Percentiles rank a stretch among this genome's conserved stretches.
phyloP scores from a whole-genome alignment of 305 asterid species.

The Vinca major region DNA sequence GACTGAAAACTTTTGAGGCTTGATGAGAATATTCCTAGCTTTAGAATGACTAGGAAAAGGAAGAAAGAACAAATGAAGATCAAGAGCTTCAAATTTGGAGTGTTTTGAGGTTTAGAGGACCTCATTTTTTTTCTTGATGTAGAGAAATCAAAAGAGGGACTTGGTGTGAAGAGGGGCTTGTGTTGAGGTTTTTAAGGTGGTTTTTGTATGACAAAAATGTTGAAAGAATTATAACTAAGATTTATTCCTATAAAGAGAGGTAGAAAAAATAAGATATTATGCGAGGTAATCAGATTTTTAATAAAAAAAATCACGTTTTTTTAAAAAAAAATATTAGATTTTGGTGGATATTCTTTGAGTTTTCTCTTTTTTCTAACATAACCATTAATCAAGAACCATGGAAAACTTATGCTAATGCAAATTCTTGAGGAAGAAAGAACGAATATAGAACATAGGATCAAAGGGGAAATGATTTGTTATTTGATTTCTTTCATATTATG shows the following conservation, averaged over 20 bases:
- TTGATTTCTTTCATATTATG: too few relatives aligned
- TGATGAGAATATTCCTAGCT: constrained; percentile 18
- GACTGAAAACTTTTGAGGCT: constrained; percentile 20
- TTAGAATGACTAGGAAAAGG: constrained; percentile 17
- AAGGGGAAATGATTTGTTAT: too few relatives aligned
- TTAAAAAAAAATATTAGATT: too few relatives aligned
- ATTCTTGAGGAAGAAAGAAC: too few relatives aligned
- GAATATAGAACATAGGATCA: too few relatives aligned
- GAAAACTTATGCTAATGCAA: too few relatives aligned
- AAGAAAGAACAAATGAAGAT: constrained; percentile 14
- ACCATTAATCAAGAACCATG: too few relatives aligned
- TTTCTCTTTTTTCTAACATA: too few relatives aligned
- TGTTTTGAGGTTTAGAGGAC: constrained; percentile 20
- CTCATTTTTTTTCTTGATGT: constrained; percentile 12
- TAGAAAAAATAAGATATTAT: neutral
- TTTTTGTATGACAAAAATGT: neutral
- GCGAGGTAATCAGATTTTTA: neutral
- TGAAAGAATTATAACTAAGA: neutral
- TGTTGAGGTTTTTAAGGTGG: neutral
- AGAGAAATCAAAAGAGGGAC: neutral
- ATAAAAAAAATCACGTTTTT: constrained; percentile 10
- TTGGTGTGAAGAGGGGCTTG: neutral
- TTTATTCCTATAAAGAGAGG: neutral
- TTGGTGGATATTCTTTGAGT: too few relatives aligned
- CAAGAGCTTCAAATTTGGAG: constrained; percentile 15